phyloP scores from a whole-genome alignment of 2,329 filamentous ascomycete species.

The Byssoonygena ceratinophila region DNA sequence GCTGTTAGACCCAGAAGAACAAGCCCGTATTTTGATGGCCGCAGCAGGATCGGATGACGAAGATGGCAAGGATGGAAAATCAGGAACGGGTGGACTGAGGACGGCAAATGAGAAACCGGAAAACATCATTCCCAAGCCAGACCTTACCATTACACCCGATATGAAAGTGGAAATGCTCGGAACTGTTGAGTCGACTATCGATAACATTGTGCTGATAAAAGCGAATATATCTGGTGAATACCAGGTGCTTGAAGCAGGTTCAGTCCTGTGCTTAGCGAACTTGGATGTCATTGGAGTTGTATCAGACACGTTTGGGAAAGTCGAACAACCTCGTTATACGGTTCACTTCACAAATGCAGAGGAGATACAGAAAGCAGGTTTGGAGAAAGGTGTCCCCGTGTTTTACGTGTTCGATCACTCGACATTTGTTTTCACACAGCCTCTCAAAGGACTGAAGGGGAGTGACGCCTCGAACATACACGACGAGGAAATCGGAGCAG shows the following conservation, averaged over 20 bases:
- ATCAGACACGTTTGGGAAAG: constrained; percentile 75
- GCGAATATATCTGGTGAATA: constrained; percentile 70
- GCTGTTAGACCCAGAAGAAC: constrained; percentile 68
- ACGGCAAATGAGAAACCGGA: constrained; percentile 71
- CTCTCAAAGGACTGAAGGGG: constrained; percentile 67
- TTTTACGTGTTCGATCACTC: constrained; percentile 74
- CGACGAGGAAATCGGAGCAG: constrained; percentile 76
- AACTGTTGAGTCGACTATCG: constrained; percentile 63
- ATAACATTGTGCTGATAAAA: constrained; percentile 66
- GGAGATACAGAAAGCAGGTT: constrained; percentile 55
- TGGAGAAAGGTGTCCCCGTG: constrained; percentile 59
- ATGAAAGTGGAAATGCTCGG: constrained; percentile 71
- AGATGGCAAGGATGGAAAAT: constrained; percentile 47
- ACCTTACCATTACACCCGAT: constrained; percentile 63
- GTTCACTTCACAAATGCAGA: constrained; percentile 61
- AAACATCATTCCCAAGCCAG: constrained; percentile 58
- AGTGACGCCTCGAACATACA: constrained; percentile 91
- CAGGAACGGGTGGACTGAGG: constrained; percentile 46
- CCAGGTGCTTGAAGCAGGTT: constrained; percentile 72
- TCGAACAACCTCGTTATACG: constrained; percentile 76
- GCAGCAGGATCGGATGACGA: constrained; percentile 70
- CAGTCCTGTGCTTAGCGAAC: constrained; percentile 68
- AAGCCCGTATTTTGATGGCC: constrained; percentile 74
- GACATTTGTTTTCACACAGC: constrained; percentile 75
- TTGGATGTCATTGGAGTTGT: constrained; percentile 68